Conservation (phyloP, 78 protist genomes). For the Dictyostelium capitatum region DNA sequence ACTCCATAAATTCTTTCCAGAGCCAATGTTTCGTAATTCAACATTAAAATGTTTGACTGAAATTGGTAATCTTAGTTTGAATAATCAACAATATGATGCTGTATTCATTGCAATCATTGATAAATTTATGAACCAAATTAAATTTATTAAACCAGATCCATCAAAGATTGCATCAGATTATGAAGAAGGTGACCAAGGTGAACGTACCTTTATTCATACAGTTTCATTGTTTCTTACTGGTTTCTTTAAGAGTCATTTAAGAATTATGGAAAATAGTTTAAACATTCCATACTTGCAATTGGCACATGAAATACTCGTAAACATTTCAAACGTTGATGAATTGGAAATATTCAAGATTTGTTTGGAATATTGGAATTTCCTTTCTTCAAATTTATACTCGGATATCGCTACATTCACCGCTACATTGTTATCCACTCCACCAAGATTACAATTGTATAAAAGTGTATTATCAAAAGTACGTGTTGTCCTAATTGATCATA, state of each 20-base stretch:
- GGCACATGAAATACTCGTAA: conserved; percentile 84
- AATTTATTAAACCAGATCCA: conserved; percentile 54
- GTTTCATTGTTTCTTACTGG: conserved; percentile 90
- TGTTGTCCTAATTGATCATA: conserved; percentile 90
- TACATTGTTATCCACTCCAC: conserved; percentile 27
- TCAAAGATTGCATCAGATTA: conserved; percentile 79
- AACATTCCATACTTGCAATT: conserved; percentile 47
- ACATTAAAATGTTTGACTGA: conserved; percentile 95
- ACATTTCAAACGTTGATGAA: conserved; percentile 94
- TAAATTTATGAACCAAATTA: conserved; percentile 60
- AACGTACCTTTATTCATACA: conserved; percentile 87
- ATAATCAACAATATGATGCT: conserved; percentile 24
- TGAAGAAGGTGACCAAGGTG: conserved; percentile 59
- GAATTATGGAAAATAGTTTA: conserved; percentile 81
- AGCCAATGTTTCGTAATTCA: conserved; percentile 79
- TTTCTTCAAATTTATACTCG: conserved; percentile 65
- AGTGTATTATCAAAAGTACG: conserved; percentile 90
- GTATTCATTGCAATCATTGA: conserved; percentile 49
- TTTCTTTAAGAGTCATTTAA: conserved; percentile 89
- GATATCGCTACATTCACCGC: conserved; percentile 49
- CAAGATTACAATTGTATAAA: conserved; percentile 85
- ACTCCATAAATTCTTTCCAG: conserved; percentile 84
- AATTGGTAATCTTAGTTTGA: conserved; percentile 83
- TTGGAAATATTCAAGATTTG: conserved; percentile 97
- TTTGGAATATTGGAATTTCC: conserved; percentile 97